Evolutionary conservation across 2,329 filamentous ascomycete genomes (phyloP), one percentile per base, ranked within the genome.

Genomic region (Blastomyces gilchristii): DNA sequence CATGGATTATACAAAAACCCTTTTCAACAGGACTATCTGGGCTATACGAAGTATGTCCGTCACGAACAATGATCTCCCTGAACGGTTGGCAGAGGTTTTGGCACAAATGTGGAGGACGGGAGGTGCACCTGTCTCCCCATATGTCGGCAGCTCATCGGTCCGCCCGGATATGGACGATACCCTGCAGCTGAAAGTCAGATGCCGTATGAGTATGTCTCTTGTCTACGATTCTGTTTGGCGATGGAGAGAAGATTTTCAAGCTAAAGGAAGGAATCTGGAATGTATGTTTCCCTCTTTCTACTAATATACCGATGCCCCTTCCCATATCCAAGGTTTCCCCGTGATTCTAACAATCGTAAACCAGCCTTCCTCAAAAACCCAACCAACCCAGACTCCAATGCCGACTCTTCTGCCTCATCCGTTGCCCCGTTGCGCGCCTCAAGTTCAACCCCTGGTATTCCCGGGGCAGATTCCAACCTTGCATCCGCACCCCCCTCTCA

Each of bases 381-480:
- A 53, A 96, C 91, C 63, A 88, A 93, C 72, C 89, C 89, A 53
- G 89, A 94, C 74, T 90, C 88, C 61, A 84, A 85, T 71, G 86
- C 86, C 72, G 87, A 90, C 74, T 89, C 86, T 62, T 88, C 87
- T 66, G 83, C 85, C 63, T 89, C 86, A 18, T 79, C 78, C 6
- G 75, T 82, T 28, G 81, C 79, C 61, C 75, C 76, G 58, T 69
- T 80, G 25, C 72, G 72, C 41, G 69, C 70, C 16, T 69, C 73
- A 16, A 70, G 71, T 22, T 70, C 73, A 2, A 76, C 75, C 1
- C 76, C 76, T 28, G 74, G 72, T 12, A 34, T 63, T 18, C 37
- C 50, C n/a, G 58, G 58, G 5, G 45, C 66, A 25, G 78, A 83
- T 63, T 78, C 79, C 37, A 82, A 74, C 50, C 71, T 78, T 37